A percentile compares a stretch with the other conserved stretches of the same genome.
Conservation (phyloP, 495 filamentous ascomycete species). For the Podospora pseudoanserina region DNA sequence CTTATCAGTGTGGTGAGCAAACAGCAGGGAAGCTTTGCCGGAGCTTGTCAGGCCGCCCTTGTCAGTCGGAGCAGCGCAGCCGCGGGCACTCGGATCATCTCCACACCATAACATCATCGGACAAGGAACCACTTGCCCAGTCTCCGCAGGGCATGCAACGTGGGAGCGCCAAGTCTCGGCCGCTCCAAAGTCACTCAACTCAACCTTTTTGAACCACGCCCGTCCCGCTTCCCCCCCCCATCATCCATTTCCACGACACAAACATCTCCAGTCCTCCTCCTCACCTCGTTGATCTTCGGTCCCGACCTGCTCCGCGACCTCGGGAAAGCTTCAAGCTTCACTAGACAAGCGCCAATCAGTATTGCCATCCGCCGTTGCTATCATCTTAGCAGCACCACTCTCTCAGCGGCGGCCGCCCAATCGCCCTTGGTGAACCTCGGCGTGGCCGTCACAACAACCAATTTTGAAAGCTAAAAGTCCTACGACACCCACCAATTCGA, state of each 20-base stretch:
- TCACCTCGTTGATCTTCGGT: neutral
- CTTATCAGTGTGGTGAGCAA: neutral
- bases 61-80: constrained; percentile 2
- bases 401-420: neutral
- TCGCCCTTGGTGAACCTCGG: neutral
- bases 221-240: constrained; percentile 14
- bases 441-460: neutral
- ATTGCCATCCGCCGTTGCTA: neutral
- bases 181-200: constrained; percentile 14
- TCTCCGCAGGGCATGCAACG: constrained; percentile 23
- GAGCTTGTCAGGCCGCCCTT: constrained; percentile 7
- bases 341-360: neutral
- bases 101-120: constrained; percentile 33
- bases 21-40: neutral
- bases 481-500: neutral
- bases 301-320: neutral
- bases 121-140: constrained; percentile 20
- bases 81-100: constrained; percentile 22
- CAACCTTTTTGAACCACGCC: constrained; percentile 24
- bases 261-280: neutral
- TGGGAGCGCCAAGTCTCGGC: constrained; percentile 29
- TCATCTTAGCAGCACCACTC: neutral
- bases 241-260: neutral
- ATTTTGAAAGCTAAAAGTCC: neutral
- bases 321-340: neutral